These are phyloP conservation scores for Oxyria digyna DNA, from an alignment of 148 eudicot genomes.

Conservation along the genomic window DNA sequence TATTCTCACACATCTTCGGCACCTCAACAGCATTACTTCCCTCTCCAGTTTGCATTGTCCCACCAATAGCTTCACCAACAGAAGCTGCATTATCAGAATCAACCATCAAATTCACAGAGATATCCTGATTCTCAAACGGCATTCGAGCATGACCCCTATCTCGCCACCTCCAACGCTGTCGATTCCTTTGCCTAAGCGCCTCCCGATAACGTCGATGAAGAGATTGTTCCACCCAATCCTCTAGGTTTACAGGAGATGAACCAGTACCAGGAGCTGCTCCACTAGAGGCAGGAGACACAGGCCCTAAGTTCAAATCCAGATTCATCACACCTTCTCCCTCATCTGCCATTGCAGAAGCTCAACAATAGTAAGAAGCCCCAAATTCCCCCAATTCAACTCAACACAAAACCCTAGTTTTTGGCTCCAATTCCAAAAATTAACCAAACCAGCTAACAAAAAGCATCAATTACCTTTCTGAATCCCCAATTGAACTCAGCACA, in stretches of 20 bases:
- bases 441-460: not conserved
- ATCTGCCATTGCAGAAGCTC: conserved; percentile 41
- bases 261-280: conserved; percentile 26
- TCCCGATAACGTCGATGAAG: conserved; percentile 28
- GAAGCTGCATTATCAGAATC: conserved; percentile 22
- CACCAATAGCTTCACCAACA: conserved; percentile 17
- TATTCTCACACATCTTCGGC: conserved; percentile 40
- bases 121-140: conserved; percentile 26
- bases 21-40: conserved; percentile 50
- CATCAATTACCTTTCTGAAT: not conserved
- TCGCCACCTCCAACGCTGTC: conserved; percentile 51
- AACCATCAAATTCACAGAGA: conserved; percentile 24
- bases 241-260: conserved; percentile 29
- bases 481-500: not conserved
- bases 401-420: conserved; percentile 3
- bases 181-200: conserved; percentile 34
- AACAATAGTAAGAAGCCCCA: conserved; percentile 3
- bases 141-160: conserved; percentile 28
- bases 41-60: conserved; percentile 52
- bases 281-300: conserved; percentile 24
- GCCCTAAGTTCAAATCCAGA: conserved; percentile 87
- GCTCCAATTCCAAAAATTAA: too few species aligned
- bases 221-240: conserved; percentile 35
- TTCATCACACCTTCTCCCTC: conserved; percentile 51
- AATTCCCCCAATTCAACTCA: not conserved